Percentiles rank a stretch among this genome's conserved stretches.
phyloP scores from a whole-genome alignment of 1,284 basidiomycete genomes.

The Amylostereum areolatum region DNA sequence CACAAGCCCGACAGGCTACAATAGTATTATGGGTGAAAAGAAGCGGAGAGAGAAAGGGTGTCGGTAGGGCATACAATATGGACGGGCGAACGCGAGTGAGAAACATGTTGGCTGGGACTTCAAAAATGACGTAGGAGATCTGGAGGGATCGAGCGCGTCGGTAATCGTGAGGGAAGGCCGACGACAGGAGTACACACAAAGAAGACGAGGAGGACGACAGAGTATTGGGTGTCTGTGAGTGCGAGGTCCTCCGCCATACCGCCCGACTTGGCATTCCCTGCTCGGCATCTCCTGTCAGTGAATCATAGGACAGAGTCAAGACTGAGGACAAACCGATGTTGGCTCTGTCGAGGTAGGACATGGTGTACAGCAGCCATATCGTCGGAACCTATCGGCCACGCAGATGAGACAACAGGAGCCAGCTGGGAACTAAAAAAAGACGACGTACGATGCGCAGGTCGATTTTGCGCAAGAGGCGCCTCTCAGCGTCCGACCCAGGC shows the following conservation, averaged over 20 bases:
- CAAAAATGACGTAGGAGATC: conserved; percentile 1
- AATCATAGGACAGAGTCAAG: neutral
- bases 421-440: neutral
- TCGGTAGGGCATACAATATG: neutral
- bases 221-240: conserved; percentile 21
- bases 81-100: conserved; percentile 2
- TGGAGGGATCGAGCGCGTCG: neutral
- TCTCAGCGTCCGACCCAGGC: conserved; percentile 1
- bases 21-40: neutral
- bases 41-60: neutral
- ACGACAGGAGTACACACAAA: conserved; percentile 15
- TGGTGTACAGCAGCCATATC: conserved; percentile 12
- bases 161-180: neutral
- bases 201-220: conserved; percentile 19
- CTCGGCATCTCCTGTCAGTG: too few species aligned
- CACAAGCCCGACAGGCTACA: conserved; percentile 14
- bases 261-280: conserved; percentile 30
- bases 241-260: conserved; percentile 27
- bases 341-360: conserved; percentile 15
- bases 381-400: conserved; percentile 3
- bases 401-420: neutral
- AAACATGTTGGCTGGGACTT: conserved; percentile 1
- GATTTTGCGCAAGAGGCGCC: conserved; percentile 1
- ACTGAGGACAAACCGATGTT: conserved; percentile 17
- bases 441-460: conserved; percentile 2